These are phyloP conservation scores for Ophiostoma sp. DNA, from an alignment of 2,329 filamentous ascomycete genomes.

Conservation along the genomic window DNA sequence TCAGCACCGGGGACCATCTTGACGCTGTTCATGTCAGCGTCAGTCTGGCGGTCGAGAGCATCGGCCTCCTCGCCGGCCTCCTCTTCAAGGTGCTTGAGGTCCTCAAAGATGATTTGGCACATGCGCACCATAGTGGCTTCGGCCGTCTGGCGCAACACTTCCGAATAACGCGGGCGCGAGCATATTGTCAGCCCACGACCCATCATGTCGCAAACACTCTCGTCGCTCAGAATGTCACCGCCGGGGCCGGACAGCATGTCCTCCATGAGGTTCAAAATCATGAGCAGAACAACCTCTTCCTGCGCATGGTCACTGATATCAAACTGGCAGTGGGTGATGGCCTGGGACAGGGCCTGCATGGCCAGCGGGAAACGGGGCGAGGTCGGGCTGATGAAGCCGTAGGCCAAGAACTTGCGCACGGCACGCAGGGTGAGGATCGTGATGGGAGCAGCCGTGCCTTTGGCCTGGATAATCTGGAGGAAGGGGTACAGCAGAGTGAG, in stretches of 20 bases:
- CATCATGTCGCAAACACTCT: conserved; percentile 99
- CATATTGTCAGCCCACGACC: conserved; percentile 96
- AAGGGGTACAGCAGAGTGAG: conserved; percentile 89
- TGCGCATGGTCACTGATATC: conserved; percentile 93
- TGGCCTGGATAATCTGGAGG: conserved; percentile 92
- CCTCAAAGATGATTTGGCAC: conserved; percentile 97
- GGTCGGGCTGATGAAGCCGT: conserved; percentile 80
- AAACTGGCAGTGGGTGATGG: conserved; percentile 96
- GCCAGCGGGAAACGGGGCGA: conserved; percentile 87
- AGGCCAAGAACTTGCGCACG: conserved; percentile 94
- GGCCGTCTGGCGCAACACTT: conserved; percentile 84
- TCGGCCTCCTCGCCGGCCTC: conserved; percentile 68
- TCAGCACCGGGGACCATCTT: conserved; percentile 81
- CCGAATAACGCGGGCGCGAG: conserved; percentile 87
- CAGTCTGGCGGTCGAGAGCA: conserved; percentile 64
- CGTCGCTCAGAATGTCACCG: conserved; percentile 90
- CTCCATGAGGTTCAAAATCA: conserved; percentile 97
- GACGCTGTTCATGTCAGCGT: conserved; percentile 70
- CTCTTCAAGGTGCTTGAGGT: conserved; percentile 81
- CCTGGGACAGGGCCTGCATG: conserved; percentile 92
- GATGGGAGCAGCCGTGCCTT: conserved; percentile 92
- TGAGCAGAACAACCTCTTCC: conserved; percentile 90
- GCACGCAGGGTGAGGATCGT: conserved; percentile 92
- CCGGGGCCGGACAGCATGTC: conserved; percentile 94
- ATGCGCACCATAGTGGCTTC: conserved; percentile 98